phyloP scores from a whole-genome alignment of 768 basidiomycete species.

The Rhodotorula kratochvilovae region DNA sequence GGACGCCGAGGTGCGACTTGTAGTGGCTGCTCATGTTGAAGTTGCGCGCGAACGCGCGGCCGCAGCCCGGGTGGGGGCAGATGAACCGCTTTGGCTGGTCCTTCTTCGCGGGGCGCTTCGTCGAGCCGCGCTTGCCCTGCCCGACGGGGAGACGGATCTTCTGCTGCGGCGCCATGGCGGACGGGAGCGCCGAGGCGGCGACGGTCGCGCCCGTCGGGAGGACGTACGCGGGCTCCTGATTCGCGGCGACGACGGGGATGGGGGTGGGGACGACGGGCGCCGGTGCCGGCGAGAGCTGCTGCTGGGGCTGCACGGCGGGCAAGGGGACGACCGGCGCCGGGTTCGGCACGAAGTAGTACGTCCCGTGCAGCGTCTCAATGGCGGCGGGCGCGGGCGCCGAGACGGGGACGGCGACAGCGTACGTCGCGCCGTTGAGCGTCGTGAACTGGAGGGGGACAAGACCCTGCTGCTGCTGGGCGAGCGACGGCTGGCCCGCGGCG shows the following conservation, averaged over 20 bases:
- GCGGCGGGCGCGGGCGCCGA: constrained; percentile 11
- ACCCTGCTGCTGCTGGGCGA: neutral
- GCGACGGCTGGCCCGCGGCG: neutral
- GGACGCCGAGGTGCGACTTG: constrained; percentile 38
- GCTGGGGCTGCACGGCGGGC: neutral
- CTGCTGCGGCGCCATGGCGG: constrained; percentile 1
- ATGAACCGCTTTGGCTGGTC: constrained; percentile 27
- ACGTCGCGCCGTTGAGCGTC: constrained; percentile 15
- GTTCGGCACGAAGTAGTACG: constrained; percentile 32
- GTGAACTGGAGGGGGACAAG: neutral
- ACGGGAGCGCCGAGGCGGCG: neutral
- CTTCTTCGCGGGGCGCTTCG: constrained; percentile 33
- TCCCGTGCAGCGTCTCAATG: constrained; percentile 33
- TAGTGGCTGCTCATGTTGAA: constrained; percentile 42
- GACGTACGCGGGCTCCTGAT: neutral
- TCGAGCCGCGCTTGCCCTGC: constrained; percentile 29
- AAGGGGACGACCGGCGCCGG: neutral
- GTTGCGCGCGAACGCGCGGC: constrained; percentile 40
- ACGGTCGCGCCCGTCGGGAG: constrained; percentile 11
- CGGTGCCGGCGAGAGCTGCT: neutral
- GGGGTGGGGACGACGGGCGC: neutral
- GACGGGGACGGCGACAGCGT: constrained; percentile 22
- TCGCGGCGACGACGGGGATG: neutral
- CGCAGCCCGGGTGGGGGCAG: constrained; percentile 40
- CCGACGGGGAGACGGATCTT: constrained; percentile 35